Base-by-base conservation (phyloP, 257 asterid genomes). In the Penstemon barbatus region DNA sequence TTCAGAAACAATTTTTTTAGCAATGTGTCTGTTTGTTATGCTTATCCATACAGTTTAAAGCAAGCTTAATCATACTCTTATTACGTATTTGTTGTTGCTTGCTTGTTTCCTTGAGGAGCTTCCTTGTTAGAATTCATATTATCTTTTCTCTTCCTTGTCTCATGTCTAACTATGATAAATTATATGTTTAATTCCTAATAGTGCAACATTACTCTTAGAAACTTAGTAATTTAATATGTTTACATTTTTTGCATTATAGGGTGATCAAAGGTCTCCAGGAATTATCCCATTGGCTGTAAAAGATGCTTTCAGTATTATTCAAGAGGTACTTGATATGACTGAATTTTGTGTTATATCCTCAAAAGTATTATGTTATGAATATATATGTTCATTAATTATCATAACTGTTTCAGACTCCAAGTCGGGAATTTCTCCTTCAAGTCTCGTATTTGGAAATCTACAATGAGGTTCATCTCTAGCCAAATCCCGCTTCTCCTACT, bases 241-340 rank as follows among this genome's bases (percentile, higher is more conserved):
- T 57, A 13, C 43, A 11, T 70, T 63, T 53, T 70, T 42, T 69
- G 71, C 50, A n/a, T 69, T 57, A 75, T 75, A 94, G 99, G 99
- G 99, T 81, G 98, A 94, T 86, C 98, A 94, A 81, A 86, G 99
- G 81, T 94, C 99, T 78, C 99, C 99, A 74, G 99, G 99, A 70
- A 86, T 91, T 75, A 91, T 94, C 74, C 97, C 99, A 5, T 77
- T 94, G 90, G 97, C 99, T 61, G 99, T 94, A 76, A 94, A 94
- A 86, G 99, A 94, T 76, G 97, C 95, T 75, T 94, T 91, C 83
- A 79, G 99, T 75, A 89, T 94, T 69, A 94, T 94, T 72, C 99
- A 94, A 78, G 99, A 94, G 99, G 99, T 94, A 94, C 69, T 72
- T 77, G 63, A 69, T 58, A 72, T 60, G 60, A 69, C 57, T 68